A percentile compares a stretch with the other conserved stretches of the same genome.
Evolutionary conservation across 345 rosid species (phyloP).

Genomic region (Populus deltoides): DNA sequence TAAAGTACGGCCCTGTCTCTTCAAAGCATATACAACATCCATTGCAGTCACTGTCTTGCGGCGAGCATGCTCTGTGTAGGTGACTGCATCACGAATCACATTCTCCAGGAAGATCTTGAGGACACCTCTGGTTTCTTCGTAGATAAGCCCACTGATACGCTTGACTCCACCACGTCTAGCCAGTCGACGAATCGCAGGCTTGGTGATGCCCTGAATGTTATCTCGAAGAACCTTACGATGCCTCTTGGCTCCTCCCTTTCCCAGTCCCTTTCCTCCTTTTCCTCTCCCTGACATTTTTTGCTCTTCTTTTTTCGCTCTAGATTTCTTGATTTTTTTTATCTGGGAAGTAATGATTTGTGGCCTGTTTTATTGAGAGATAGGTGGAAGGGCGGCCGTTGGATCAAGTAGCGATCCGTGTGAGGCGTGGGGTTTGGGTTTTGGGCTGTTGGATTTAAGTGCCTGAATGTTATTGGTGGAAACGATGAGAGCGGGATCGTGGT

Average conservation of each 20-base stretch:
- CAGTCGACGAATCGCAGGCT: not conserved
- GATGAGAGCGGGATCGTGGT: not conserved
- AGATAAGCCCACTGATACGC: not conserved
- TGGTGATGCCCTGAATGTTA: not conserved
- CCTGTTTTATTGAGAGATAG: not conserved
- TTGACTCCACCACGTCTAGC: not conserved
- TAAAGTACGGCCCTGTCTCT: conserved; percentile 2
- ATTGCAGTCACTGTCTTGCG: not conserved
- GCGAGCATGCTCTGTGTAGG: not conserved
- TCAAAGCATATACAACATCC: conserved; percentile 1
- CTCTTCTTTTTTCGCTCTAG: not conserved
- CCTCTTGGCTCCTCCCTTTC: not conserved
- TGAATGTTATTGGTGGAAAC: not conserved
- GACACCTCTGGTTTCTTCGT: not conserved
- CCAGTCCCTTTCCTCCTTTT: not conserved
- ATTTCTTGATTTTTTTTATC: not conserved
- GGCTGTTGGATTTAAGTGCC: not conserved
- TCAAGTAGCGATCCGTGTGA: not conserved
- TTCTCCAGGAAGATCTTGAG: not conserved
- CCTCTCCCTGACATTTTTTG: not conserved
- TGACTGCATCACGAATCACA: not conserved
- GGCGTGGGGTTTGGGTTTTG: not conserved
- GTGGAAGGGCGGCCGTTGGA: not conserved
- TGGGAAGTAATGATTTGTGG: not conserved
- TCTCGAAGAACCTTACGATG: not conserved